phyloP scores from a whole-genome alignment of 2,329 filamentous ascomycete genomes.

The Aspergillus spinulosporus region DNA sequence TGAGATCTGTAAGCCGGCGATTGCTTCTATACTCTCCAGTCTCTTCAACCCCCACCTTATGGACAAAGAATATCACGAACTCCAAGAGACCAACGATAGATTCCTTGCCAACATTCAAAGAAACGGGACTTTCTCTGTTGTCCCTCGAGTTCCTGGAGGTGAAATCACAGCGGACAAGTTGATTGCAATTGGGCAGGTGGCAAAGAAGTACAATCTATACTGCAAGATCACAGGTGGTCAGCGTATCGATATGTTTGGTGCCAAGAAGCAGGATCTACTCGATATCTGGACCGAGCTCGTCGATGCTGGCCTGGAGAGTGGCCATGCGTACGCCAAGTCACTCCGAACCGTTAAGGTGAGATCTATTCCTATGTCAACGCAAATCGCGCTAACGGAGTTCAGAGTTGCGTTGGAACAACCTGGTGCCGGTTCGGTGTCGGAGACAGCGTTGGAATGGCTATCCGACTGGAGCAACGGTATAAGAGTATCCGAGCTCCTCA shows the following conservation, averaged over 20 bases:
- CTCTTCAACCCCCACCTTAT: conserved; percentile 84
- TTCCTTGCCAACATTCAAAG: conserved; percentile 88
- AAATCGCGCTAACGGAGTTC: conserved; percentile 9
- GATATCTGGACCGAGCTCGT: conserved; percentile 79
- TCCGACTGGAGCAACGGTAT: conserved; percentile 83
- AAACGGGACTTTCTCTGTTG: conserved; percentile 86
- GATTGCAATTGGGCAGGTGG: conserved; percentile 78
- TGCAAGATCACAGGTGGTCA: conserved; percentile 92
- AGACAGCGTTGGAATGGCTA: conserved; percentile 87
- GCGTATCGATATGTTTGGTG: conserved; percentile 90
- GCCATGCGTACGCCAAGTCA: conserved; percentile 87
- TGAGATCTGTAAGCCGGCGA: conserved; percentile 80
- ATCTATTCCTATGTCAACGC: background rate
- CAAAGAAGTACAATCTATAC: conserved; percentile 80
- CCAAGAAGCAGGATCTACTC: conserved; percentile 80
- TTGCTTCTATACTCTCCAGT: conserved; percentile 77
- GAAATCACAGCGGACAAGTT: conserved; percentile 87
- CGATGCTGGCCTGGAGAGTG: conserved; percentile 83
- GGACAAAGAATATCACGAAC: conserved; percentile 66
- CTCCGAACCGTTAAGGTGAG: conserved; percentile 74
- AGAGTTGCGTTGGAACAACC: conserved; percentile 82
- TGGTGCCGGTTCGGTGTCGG: conserved; percentile 90
- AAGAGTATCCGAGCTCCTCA: conserved; percentile 88
- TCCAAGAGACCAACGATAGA: conserved; percentile 88
- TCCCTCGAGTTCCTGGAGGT: conserved; percentile 78